Conservation (phyloP, 2,329 filamentous ascomycete species). For the Botrytis squamosa region DNA sequence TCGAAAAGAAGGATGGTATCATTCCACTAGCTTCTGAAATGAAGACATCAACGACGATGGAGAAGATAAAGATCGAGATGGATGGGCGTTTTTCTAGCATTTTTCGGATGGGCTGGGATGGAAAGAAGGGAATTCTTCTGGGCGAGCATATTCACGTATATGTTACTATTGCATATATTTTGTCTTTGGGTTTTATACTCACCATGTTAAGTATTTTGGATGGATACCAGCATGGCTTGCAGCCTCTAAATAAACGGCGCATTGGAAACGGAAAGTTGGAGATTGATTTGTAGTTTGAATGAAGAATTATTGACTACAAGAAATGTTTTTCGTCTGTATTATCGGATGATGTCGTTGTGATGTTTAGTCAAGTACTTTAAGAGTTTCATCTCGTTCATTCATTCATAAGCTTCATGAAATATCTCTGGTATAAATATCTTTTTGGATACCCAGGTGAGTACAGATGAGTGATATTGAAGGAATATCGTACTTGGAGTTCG, state of each 20-base stretch:
- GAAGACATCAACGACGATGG: background rate
- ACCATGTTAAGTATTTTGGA: constrained; percentile 2
- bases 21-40: no score
- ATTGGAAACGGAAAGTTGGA: background rate
- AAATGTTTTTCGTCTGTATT: background rate
- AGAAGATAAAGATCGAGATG: background rate
- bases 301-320: background rate
- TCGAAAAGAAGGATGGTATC: no score
- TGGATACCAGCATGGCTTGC: constrained; percentile 13
- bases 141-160: constrained; percentile 7
- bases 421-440: background rate
- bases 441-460: background rate
- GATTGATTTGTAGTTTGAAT: background rate
- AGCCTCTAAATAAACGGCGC: background rate
- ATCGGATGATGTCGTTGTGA: background rate
- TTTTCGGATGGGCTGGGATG: background rate
- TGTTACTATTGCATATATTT: background rate
- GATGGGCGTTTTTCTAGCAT: constrained; percentile 6
- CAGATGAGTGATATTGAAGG: background rate
- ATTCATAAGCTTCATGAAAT: background rate
- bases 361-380: background rate
- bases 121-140: background rate
- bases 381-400: background rate
- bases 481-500: background rate
- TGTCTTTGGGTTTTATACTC: background rate